These are phyloP conservation scores for Nitzschia sp. DNA, from an alignment of 108 stramenopile species.

Conservation along the genomic window DNA sequence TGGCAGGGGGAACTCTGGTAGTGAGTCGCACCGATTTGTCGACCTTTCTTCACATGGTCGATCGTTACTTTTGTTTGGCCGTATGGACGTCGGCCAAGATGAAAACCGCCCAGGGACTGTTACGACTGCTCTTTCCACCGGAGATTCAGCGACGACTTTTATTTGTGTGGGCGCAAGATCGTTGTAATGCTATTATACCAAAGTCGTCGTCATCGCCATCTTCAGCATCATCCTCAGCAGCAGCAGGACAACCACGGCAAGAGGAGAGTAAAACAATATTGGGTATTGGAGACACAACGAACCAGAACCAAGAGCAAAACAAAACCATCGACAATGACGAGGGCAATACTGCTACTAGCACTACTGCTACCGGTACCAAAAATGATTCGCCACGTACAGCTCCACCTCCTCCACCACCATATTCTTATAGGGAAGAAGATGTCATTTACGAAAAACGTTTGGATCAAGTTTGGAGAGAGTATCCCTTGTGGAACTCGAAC, in stretches of 20 bases:
- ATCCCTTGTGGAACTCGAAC: conserved; percentile 68
- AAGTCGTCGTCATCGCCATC: neutral
- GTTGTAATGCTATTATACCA: conserved; percentile 16
- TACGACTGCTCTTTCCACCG: conserved; percentile 50
- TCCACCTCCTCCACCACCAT: neutral
- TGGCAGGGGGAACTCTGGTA: conserved; percentile 67
- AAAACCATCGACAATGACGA: neutral
- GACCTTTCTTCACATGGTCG: conserved; percentile 46
- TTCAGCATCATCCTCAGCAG: neutral
- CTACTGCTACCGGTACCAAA: too few relatives aligned
- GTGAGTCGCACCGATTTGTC: conserved; percentile 60
- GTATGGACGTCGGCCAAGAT: conserved; percentile 82
- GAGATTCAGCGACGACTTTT: conserved; percentile 49
- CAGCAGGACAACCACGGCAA: too few relatives aligned
- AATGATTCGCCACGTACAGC: too few relatives aligned
- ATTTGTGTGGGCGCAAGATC: conserved; percentile 75
- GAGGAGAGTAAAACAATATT: neutral
- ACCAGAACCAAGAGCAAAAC: neutral
- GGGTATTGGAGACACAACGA: neutral
- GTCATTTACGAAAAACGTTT: conserved; percentile 66
- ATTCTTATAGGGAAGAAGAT: conserved; percentile 12
- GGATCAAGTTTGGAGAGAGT: conserved; percentile 66
- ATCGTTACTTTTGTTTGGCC: conserved; percentile 62
- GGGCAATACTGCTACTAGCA: too few relatives aligned
- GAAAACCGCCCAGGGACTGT: conserved; percentile 62